Percentiles rank a stretch among this genome's conserved stretches.
phyloP scores from a whole-genome alignment of 2,329 filamentous ascomycete genomes.

The Stylonectria norvegica region DNA sequence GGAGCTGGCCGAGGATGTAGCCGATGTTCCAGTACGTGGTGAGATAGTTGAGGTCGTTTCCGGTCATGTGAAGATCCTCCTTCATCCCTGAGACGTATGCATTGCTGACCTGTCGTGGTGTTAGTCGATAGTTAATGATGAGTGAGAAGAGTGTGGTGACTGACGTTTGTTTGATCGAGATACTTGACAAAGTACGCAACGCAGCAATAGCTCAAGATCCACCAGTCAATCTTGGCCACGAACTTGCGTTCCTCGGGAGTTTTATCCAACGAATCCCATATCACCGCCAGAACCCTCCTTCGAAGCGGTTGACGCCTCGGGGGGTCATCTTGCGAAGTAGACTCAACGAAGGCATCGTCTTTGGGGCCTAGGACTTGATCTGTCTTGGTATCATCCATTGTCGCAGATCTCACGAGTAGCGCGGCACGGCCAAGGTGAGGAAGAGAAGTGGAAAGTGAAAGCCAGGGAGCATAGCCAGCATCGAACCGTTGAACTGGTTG shows the following conservation, averaged over 20 bases:
- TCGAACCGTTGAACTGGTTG: too few relatives aligned
- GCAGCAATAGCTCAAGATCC: slow-evolving; percentile 34
- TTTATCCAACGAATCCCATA: slow-evolving; percentile 35
- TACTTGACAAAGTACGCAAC: slow-evolving; percentile 37
- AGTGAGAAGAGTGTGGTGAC: too few relatives aligned
- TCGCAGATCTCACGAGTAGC: too few relatives aligned
- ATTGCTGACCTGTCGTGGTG: too few relatives aligned
- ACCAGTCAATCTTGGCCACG: slow-evolving; percentile 34
- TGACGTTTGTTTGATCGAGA: slow-evolving; percentile 30
- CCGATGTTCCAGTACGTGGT: slow-evolving; percentile 47
- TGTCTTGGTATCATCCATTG: too few relatives aligned
- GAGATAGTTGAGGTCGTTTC: slow-evolving; percentile 43
- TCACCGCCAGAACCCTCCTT: slow-evolving; percentile 19
- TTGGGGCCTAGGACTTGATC: too few relatives aligned
- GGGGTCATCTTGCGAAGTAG: neutral
- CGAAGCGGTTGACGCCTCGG: slow-evolving; percentile 6
- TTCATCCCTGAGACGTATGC: slow-evolving; percentile 48
- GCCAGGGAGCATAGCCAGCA: too few relatives aligned
- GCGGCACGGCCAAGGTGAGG: too few relatives aligned
- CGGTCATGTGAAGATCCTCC: slow-evolving; percentile 43
- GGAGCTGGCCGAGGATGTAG: slow-evolving; percentile 42
- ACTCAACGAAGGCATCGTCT: slow-evolving; percentile 1
- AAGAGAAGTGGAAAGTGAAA: too few relatives aligned
- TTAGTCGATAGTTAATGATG: too few relatives aligned
- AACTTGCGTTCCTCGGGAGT: slow-evolving; percentile 31